Evolutionary conservation across 805 yeast genomes (phyloP).

Genomic region (Myxozyma neglecta): DNA sequence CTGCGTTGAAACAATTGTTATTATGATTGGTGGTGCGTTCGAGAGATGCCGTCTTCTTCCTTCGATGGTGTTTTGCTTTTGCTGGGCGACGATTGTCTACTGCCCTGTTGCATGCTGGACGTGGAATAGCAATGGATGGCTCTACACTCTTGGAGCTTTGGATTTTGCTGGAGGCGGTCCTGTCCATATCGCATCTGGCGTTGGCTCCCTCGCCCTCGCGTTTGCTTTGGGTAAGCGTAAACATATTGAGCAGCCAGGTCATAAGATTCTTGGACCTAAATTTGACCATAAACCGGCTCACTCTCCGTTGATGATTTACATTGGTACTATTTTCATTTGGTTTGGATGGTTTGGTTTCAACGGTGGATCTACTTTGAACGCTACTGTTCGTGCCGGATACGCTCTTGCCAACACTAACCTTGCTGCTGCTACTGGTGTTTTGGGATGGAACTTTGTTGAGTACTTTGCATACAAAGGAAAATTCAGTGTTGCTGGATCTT

Average conservation of each 20-base stretch:
- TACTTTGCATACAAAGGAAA: conserved; percentile 58
- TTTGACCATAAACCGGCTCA: conserved; percentile 54
- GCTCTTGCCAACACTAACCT: conserved; percentile 90
- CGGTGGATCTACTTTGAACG: conserved; percentile 96
- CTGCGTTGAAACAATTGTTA: conserved; percentile 86
- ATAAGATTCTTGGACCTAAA: conserved; percentile 3
- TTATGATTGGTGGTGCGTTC: conserved; percentile 97
- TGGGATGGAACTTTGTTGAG: conserved; percentile 92
- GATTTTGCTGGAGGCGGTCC: conserved; percentile 99
- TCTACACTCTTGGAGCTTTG: conserved; percentile 73
- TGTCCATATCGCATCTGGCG: conserved; percentile 92
- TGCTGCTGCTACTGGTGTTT: conserved; percentile 91
- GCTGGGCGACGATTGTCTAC: conserved; percentile 94
- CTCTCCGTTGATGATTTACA: conserved; percentile 84
- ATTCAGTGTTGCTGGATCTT: conserved; percentile 88
- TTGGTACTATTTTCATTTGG: conserved; percentile 94
- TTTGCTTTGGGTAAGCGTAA: conserved; percentile 91
- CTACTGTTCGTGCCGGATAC: conserved; percentile 90
- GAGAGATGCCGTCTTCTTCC: conserved; percentile 96
- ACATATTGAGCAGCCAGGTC: conserved; percentile 5
- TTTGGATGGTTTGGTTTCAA: conserved; percentile 99
- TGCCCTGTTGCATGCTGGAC: conserved; percentile 97
- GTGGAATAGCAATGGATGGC: conserved; percentile 95
- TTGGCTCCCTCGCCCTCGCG: conserved; percentile 92
- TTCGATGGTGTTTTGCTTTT: conserved; percentile 88